Percentiles rank a stretch among this genome's conserved stretches.
phyloP scores from a whole-genome alignment of 805 yeast genomes.

The Ogataea wickerhamii region DNA sequence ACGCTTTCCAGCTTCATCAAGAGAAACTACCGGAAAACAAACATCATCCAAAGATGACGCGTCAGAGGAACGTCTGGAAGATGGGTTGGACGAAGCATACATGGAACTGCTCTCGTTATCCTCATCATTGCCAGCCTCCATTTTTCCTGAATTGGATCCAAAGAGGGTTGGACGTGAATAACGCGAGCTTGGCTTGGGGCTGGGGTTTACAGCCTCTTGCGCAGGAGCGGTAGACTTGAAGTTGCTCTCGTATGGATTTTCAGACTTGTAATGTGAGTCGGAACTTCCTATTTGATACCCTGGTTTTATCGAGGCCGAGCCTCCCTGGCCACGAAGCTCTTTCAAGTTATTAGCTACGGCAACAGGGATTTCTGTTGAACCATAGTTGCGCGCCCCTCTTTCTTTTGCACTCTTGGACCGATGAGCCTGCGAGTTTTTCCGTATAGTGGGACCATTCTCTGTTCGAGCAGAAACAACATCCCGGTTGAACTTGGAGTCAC shows the following conservation, averaged over 20 bases:
- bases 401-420: neutral
- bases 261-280: constrained; percentile 12
- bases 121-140: constrained; percentile 11
- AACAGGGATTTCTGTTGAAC: neutral
- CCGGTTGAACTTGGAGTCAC: neutral
- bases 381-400: neutral
- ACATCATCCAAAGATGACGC: constrained; percentile 87
- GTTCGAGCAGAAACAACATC: neutral
- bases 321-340: neutral
- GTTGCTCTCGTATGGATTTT: constrained; percentile 16
- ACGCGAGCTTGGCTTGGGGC: constrained; percentile 1
- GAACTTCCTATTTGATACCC: constrained; percentile 2
- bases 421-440: neutral
- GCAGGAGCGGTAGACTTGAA: constrained; percentile 1
- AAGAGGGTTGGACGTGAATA: constrained; percentile 1
- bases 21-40: constrained; percentile 75
- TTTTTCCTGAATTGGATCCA: constrained; percentile 2
- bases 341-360: neutral
- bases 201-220: neutral
- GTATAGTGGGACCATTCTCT: neutral
- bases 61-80: constrained; percentile 56
- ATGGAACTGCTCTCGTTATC: constrained; percentile 22
- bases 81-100: constrained; percentile 52
- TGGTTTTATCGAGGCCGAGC: constrained; percentile 4
- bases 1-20: constrained; percentile 30